phyloP scores from a whole-genome alignment of 2,329 filamentous ascomycete species.

The Fusarium subglutinans region DNA sequence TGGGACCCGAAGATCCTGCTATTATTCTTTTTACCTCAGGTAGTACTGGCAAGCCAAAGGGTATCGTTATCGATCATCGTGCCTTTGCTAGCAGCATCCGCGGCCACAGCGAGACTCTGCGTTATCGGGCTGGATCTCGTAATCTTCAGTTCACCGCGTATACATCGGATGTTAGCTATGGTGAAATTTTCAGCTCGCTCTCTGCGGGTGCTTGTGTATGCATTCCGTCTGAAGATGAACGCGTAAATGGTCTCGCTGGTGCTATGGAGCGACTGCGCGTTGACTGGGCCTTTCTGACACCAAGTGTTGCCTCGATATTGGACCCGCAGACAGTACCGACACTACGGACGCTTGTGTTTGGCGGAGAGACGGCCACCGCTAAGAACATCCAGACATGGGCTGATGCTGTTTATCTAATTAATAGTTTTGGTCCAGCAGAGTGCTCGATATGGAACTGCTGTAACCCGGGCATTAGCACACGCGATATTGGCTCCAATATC shows the following conservation, averaged over 20 bases:
- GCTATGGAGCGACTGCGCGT: not conserved
- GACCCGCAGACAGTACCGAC: not conserved
- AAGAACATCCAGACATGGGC: not conserved
- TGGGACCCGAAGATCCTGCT: too few species aligned
- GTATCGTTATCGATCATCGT: too few species aligned
- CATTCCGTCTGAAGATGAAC: not conserved
- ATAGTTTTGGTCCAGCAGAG: conserved; percentile 1
- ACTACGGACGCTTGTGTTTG: not conserved
- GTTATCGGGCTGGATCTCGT: too few species aligned
- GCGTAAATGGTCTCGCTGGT: not conserved
- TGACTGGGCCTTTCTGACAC: not conserved
- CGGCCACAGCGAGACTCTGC: too few species aligned
- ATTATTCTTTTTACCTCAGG: too few species aligned
- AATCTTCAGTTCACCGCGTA: not conserved
- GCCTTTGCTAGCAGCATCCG: too few species aligned
- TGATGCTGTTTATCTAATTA: not conserved
- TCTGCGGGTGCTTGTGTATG: not conserved
- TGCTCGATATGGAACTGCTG: not conserved
- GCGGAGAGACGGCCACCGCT: not conserved
- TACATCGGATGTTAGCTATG: not conserved
- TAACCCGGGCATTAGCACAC: not conserved
- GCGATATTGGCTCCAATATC: not conserved
- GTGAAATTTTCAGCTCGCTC: not conserved
- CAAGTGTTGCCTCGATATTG: not conserved
- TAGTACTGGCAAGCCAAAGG: too few species aligned